Evolutionary conservation across 2,329 filamentous ascomycete species (phyloP), one percentile per base, ranked within the genome.

Genomic region (Aspergillus calidoustus): DNA sequence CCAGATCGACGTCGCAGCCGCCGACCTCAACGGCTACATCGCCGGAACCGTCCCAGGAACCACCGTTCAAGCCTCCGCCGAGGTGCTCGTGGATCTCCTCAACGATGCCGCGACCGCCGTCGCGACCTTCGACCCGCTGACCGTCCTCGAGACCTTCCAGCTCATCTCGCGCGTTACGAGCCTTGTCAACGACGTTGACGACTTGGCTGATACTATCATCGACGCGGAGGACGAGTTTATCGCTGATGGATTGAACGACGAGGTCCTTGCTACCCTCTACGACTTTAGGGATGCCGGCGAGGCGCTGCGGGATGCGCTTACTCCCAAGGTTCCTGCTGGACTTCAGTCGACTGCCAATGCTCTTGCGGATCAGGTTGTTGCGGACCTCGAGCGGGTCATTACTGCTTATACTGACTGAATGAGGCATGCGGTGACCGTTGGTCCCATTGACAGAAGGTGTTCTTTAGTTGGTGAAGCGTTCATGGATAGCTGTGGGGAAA

Each of bases 21-120:
- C 50, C 17, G 30, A 53, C 50, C 50, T 53, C 15, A n/a, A 41
- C 31, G 31, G 30, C 30, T 53, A 53, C 31, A 22, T 38, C 22
- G 50, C 50, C 13, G 50, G 50, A 19, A 53, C 50, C 31, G 30
- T 53, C 28, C n/a, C 50, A 3, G 50, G 50, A n/a, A 53, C 30
- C 9, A 23, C 23, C n/a, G 50, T 53, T 1, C 19, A 41, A 17
- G 50, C 50, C 15, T 34, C 28, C 7, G 50, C 50, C 17, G 50
- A 53, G 31, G 50, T 38, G 13, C 50, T 53, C n/a, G 50, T 53
- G 8, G 28, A 8, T 38, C 19, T 28, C 30, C 41, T 53, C 30
- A 38, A 53, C 7, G 19, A 53, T 4, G 50, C 50, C 50, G 25
- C 50, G 7, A 38, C 28, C 15, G 50, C 31, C 17, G 25, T 53